phyloP scores from a whole-genome alignment of 352 stramenopile species.

The Phytophthora brassicae region DNA sequence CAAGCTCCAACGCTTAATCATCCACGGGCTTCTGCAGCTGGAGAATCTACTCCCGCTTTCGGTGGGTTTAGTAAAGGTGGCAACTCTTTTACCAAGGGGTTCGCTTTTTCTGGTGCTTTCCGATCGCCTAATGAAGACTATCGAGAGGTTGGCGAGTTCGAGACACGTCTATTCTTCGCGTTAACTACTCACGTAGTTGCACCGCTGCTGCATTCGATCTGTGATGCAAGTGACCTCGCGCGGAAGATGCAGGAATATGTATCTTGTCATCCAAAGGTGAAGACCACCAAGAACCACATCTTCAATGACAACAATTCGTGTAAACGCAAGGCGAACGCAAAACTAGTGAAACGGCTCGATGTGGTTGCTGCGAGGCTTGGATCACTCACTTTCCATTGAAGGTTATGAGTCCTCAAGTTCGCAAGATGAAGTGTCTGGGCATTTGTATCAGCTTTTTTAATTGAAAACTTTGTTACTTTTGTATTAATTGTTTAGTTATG shows the following conservation, averaged over 20 bases:
- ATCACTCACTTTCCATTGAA: conserved; percentile 6
- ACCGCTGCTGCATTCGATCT: conserved; percentile 24
- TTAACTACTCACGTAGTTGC: conserved; percentile 24
- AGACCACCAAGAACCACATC: conserved; percentile 11
- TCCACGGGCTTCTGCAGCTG: background rate
- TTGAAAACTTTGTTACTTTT: background rate
- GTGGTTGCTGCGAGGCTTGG: conserved; percentile 5
- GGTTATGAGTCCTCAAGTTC: too few relatives aligned
- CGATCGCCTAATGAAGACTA: background rate
- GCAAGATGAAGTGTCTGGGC: background rate
- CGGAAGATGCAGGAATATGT: conserved; percentile 32
- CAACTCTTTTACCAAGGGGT: background rate
- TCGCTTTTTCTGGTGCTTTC: background rate
- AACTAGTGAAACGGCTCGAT: conserved; percentile 17
- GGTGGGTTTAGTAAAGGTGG: background rate
- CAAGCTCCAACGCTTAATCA: conserved; percentile 11
- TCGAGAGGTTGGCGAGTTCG: conserved; percentile 23
- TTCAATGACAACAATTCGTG: conserved; percentile 19
- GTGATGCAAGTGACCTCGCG: conserved; percentile 15
- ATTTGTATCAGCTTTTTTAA: background rate
- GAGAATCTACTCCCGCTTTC: background rate
- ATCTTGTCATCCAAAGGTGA: conserved; percentile 17
- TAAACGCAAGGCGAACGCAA: conserved; percentile 15
- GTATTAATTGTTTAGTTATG: background rate
- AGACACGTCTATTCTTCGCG: conserved; percentile 24